phyloP scores from a whole-genome alignment of 129 eudicot species.

The Lonicera japonica region DNA sequence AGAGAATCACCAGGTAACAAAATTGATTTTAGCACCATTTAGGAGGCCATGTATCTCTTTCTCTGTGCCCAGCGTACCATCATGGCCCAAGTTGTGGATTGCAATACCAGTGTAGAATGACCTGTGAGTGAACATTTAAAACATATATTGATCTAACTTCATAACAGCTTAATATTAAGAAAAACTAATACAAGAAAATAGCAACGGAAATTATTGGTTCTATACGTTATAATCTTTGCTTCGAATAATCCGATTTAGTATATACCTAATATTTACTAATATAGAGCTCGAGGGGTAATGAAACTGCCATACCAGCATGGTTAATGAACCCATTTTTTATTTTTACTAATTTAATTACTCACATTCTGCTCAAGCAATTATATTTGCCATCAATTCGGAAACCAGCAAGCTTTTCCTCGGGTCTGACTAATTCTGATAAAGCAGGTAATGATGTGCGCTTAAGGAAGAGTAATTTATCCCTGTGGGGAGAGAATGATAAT shows the following conservation, averaged over 20 bases:
- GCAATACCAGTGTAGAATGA: constrained; percentile 94
- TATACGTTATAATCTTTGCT: too few species aligned
- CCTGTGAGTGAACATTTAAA: constrained; percentile 35
- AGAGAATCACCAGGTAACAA: constrained; percentile 57
- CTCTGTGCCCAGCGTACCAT: constrained; percentile 86
- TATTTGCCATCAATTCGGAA: constrained; percentile 81
- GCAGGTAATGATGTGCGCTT: constrained; percentile 86
- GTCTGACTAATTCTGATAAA: constrained; percentile 73
- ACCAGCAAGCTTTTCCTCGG: constrained; percentile 94
- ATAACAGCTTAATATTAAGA: too few species aligned
- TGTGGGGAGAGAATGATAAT: constrained; percentile 76
- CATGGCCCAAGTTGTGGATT: constrained; percentile 59
- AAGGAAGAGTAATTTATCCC: constrained; percentile 76
- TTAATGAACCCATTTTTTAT: too few species aligned
- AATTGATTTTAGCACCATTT: constrained; percentile 81
- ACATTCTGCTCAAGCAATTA: constrained; percentile 86
- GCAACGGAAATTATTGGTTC: too few species aligned
- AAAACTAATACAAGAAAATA: too few species aligned
- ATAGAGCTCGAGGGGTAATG: too few species aligned
- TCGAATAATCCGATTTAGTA: too few species aligned
- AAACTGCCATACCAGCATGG: too few species aligned
- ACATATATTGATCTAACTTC: background rate
- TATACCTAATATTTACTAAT: too few species aligned
- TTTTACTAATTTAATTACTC: too few species aligned
- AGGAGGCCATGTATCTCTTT: constrained; percentile 79